Evolutionary conservation across 75 land plant species (phyloP).

Genomic region (Sequoia sempervirens): DNA sequence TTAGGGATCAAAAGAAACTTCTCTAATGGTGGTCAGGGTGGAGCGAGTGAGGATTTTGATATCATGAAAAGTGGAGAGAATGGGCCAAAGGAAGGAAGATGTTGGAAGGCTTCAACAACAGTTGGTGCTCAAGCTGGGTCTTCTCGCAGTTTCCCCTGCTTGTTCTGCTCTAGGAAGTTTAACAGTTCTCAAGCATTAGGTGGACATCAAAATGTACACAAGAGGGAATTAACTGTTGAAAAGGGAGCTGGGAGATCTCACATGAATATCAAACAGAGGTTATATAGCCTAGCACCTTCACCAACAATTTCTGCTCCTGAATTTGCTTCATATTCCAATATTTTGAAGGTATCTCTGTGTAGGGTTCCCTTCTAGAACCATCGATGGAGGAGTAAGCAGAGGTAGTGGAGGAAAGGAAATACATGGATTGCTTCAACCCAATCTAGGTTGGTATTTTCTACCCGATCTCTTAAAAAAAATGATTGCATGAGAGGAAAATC

Average conservation of each 20-base stretch:
- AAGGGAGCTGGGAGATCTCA: too few species aligned
- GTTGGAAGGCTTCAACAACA: too few species aligned
- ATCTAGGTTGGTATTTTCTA: not conserved
- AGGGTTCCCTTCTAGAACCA: not conserved
- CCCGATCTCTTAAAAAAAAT: too few species aligned
- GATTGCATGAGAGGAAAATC: too few species aligned
- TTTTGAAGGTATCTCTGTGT: slow-evolving; percentile 6
- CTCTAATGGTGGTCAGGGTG: too few species aligned
- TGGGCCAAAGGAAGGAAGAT: too few species aligned
- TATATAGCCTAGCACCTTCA: not conserved
- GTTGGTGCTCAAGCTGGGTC: too few species aligned
- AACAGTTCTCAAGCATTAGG: slow-evolving; percentile 41
- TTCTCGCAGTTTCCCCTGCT: too few species aligned
- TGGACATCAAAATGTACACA: slow-evolving; percentile 47
- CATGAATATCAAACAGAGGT: not conserved
- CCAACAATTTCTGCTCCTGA: slow-evolving; percentile 1
- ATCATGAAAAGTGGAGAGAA: too few species aligned
- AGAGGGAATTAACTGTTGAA: slow-evolving; percentile 29
- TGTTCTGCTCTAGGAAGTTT: too few species aligned
- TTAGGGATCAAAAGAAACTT: not conserved
- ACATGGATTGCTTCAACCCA: slow-evolving; percentile 1
- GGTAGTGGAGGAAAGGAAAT: not conserved
- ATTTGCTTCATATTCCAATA: not conserved
- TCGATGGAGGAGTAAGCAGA: not conserved
- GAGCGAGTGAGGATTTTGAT: too few species aligned